Conservation (phyloP, 1,284 basidiomycete species). For the Mycosarcoma mackinlayi region DNA sequence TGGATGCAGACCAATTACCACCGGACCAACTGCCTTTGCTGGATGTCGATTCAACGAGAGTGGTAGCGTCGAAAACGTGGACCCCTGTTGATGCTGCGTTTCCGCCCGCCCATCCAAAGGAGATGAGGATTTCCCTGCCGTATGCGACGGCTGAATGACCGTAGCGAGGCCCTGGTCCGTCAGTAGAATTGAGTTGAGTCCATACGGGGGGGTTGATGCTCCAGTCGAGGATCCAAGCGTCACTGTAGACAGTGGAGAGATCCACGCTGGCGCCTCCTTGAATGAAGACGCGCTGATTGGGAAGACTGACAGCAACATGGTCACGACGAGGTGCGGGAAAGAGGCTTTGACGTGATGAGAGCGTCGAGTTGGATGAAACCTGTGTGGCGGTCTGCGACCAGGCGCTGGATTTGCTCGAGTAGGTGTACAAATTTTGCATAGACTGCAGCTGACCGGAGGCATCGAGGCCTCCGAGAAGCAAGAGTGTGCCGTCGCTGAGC, state of each 20-base stretch:
- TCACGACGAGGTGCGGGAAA: constrained; percentile 52
- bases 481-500: constrained; percentile 57
- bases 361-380: background rate
- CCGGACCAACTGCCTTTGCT: constrained; percentile 45
- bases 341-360: constrained; percentile 2
- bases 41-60: constrained; percentile 8
- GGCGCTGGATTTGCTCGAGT: constrained; percentile 19
- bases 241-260: constrained; percentile 54
- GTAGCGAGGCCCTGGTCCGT: constrained; percentile 53
- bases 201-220: constrained; percentile 54
- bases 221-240: constrained; percentile 64
- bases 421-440: constrained; percentile 49
- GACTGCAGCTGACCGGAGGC: constrained; percentile 44
- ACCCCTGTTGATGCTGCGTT: constrained; percentile 48
- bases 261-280: constrained; percentile 60
- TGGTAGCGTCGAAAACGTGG: constrained; percentile 51
- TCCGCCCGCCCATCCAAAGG: constrained; percentile 54
- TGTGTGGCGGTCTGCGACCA: constrained; percentile 45
- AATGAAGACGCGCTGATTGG: constrained; percentile 55
- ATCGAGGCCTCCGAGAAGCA: constrained; percentile 56
- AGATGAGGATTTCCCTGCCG: constrained; percentile 52
- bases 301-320: constrained; percentile 61
- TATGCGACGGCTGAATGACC: constrained; percentile 60
- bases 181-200: constrained; percentile 37
- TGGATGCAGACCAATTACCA: constrained; percentile 45